phyloP scores from a whole-genome alignment of 257 asterid species.

The Solanum paucissectum region DNA sequence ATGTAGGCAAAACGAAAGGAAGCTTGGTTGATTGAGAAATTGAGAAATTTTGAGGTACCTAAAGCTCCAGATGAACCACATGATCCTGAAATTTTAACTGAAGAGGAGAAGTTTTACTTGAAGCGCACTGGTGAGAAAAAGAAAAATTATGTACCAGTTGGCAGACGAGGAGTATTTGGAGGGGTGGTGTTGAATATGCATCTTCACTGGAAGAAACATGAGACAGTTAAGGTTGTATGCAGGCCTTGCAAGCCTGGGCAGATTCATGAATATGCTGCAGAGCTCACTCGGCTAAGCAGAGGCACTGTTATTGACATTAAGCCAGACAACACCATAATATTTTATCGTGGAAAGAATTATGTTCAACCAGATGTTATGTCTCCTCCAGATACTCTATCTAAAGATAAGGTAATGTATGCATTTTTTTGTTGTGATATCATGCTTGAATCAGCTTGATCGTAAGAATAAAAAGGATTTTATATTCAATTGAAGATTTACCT shows the following conservation, averaged over 20 bases:
- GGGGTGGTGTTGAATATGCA: constrained; percentile 98
- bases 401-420: constrained; percentile 60
- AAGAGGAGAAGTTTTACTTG: constrained; percentile 83
- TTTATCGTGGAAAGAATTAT: constrained; percentile 87
- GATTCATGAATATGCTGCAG: constrained; percentile 68
- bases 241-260: constrained; percentile 93
- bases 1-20: constrained; percentile 86
- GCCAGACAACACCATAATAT: constrained; percentile 57
- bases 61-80: constrained; percentile 56
- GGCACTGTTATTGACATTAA: constrained; percentile 69
- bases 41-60: constrained; percentile 65
- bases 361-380: constrained; percentile 80
- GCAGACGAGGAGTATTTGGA: constrained; percentile 96
- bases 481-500: neutral
- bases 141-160: constrained; percentile 80
- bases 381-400: constrained; percentile 82
- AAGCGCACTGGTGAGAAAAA: constrained; percentile 91
- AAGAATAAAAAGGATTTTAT: neutral
- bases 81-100: constrained; percentile 93
- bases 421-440: neutral
- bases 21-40: constrained; percentile 87
- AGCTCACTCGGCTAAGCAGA: constrained; percentile 75
- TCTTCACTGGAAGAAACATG: constrained; percentile 95
- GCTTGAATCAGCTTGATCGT: neutral
- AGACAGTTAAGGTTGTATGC: constrained; percentile 82